Evolutionary conservation across 75 land plant species (phyloP).

Genomic region (Selaginella moellendorffii): DNA sequence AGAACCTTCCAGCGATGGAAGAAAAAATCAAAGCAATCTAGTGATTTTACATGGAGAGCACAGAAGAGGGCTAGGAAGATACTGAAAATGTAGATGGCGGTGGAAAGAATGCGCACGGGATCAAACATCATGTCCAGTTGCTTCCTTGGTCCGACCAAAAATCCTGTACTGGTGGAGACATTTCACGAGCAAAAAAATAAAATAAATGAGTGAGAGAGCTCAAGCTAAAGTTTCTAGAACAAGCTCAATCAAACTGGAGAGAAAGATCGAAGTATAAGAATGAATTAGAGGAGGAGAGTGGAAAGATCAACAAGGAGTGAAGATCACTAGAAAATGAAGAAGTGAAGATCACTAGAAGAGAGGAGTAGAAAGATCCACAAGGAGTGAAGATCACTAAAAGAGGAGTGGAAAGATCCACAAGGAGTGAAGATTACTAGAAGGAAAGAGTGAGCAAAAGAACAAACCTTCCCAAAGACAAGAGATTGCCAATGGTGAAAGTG

Average conservation of each 20-base stretch:
- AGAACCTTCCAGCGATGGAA: not conserved
- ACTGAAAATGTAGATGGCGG: conserved; percentile 3
- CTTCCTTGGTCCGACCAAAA: conserved; percentile 8
- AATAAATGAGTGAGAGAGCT: too few relatives aligned
- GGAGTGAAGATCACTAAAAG: too few relatives aligned
- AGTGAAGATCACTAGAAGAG: not conserved
- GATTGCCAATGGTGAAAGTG: not conserved
- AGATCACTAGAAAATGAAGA: not conserved
- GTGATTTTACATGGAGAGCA: not conserved
- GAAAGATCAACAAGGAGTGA: not conserved
- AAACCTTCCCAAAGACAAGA: conserved; percentile 1
- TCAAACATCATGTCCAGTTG: conserved; percentile 9
- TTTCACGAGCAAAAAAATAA: too few relatives aligned
- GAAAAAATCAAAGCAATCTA: not conserved
- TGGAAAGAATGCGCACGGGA: not conserved
- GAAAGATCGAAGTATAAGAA: too few relatives aligned
- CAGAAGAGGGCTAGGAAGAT: conserved; percentile 3
- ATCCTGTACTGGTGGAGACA: conserved; percentile 1
- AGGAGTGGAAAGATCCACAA: too few relatives aligned
- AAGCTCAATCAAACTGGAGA: too few relatives aligned
- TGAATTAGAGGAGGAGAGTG: too few relatives aligned
- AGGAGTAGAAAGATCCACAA: not conserved
- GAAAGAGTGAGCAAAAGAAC: not conserved
- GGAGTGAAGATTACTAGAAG: too few relatives aligned
- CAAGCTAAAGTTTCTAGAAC: too few relatives aligned